Conservation (phyloP, 192 early-diverging fungal genomes). For the Mortierella hygrophila region DNA sequence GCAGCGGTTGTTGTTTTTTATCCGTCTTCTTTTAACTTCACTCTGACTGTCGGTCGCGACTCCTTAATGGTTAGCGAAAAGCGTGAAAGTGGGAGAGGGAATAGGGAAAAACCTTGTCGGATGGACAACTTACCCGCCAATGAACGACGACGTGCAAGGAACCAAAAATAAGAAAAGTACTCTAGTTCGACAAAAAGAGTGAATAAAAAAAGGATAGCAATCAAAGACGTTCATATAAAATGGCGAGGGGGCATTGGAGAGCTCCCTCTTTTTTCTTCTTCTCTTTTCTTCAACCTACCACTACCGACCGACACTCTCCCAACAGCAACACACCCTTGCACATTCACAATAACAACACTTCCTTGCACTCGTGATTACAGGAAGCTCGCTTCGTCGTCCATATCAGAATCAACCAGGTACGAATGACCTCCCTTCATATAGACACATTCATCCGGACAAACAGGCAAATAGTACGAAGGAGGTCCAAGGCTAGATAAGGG, state of each 20-base stretch:
- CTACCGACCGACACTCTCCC: background rate
- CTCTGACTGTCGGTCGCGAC: background rate
- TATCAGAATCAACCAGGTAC: constrained; percentile 1
- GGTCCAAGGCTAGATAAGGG: background rate
- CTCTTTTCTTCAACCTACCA: background rate
- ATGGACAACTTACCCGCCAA: background rate
- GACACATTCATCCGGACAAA: background rate
- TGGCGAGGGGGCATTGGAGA: background rate
- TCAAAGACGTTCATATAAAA: background rate
- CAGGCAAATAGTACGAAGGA: background rate
- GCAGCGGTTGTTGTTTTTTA: background rate
- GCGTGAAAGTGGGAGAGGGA: background rate
- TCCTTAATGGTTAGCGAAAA: background rate
- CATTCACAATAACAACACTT: background rate
- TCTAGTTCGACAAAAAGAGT: background rate
- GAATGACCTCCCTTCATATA: background rate
- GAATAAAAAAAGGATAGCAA: too few relatives aligned
- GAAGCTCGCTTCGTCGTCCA: background rate
- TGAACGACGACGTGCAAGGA: background rate
- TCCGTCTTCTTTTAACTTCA: background rate
- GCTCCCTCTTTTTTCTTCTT: background rate
- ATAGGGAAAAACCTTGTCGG: background rate
- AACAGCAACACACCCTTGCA: background rate
- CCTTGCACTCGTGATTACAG: background rate
- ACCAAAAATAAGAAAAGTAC: background rate